phyloP scores from a whole-genome alignment of 768 basidiomycete genomes.

The Agaricus blazei region DNA sequence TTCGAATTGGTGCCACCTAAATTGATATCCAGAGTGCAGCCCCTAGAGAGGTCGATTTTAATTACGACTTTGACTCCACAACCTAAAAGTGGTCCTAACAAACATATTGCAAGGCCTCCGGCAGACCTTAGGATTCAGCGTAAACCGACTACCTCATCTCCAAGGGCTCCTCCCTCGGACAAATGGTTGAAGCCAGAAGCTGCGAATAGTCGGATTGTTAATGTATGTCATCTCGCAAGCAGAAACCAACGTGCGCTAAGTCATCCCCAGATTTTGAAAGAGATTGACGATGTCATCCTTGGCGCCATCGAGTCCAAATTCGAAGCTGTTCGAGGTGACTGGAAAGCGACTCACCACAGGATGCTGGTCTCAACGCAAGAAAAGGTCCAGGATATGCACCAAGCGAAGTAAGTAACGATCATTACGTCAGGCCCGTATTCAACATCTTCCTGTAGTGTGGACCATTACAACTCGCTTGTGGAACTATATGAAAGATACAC shows the following conservation, averaged over 20 bases:
- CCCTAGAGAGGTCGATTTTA: neutral
- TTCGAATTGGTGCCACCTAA: neutral
- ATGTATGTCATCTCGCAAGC: slow-evolving; percentile 25
- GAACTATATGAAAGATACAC: slow-evolving; percentile 53
- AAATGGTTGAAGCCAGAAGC: neutral
- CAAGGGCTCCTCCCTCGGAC: neutral
- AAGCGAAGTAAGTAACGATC: slow-evolving; percentile 30
- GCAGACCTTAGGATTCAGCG: neutral
- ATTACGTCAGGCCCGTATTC: neutral
- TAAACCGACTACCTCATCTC: neutral
- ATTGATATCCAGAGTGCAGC: neutral
- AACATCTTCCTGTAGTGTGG: slow-evolving; percentile 28
- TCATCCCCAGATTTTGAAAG: slow-evolving; percentile 36
- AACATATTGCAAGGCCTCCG: neutral
- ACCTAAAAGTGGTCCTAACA: neutral
- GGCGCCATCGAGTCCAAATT: slow-evolving; percentile 43
- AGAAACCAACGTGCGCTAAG: neutral
- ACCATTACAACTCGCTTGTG: slow-evolving; percentile 49
- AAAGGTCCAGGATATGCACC: slow-evolving; percentile 39
- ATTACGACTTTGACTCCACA: neutral
- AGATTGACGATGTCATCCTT: slow-evolving; percentile 49
- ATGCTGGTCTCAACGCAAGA: slow-evolving; percentile 42
- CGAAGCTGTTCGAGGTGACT: slow-evolving; percentile 38
- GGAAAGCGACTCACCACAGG: slow-evolving; percentile 36
- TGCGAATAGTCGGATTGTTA: slow-evolving; percentile 28